Base-by-base conservation (phyloP, 257 asterid genomes). In the Cruciata laevipes region DNA sequence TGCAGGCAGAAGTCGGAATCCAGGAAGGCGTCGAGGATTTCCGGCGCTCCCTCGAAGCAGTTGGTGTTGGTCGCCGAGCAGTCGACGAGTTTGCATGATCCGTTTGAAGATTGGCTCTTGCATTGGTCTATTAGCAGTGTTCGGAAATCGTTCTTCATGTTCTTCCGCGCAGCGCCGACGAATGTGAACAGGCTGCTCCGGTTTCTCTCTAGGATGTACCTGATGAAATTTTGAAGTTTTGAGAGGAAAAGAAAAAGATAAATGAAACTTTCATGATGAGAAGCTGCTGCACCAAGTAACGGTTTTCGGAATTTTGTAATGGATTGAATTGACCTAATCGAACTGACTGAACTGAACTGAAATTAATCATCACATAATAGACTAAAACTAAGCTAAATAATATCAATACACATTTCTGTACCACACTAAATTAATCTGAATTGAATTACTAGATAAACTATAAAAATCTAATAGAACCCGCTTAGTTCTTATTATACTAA, bases 1-100 rank as follows among this genome's bases (percentile, higher is more conserved):
- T 58, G 63, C 63, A 58, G 32, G 32, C 63, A 58, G 32, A 58
- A 58, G 12, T 58, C 37, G 35, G 63, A 58, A 25, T 58, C 63
- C 37, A 58, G 1, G 37, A 58, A 58, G 8, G 63, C 63, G 4
- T 27, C 63, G 18, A 58, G 63, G 18, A 58, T 58, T 11, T 23
- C 63, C 37, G 63, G 63, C 2, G 63, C 63, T 6, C 63, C 63
- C 5, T 58, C 35, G 31, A 25, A 58, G 63, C 63, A 58, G 3
- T 58, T 24, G 35, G 63, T 10, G 3, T 58, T 24, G 35, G 63
- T 10, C 7, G 25, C 63, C 1, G 63, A 58, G 16, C 63, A 58
- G 5, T 58, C 63, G 1, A 58, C 63, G 35, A 58, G 32, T 4
- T 14, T 58, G 63, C 63, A 58, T 16, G 63, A 58, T 12, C 63